Percentiles rank a stretch among this genome's conserved stretches.
These are phyloP conservation scores for Rhododendron vialii DNA, from an alignment of 148 eudicot genomes.

Conservation along the genomic window DNA sequence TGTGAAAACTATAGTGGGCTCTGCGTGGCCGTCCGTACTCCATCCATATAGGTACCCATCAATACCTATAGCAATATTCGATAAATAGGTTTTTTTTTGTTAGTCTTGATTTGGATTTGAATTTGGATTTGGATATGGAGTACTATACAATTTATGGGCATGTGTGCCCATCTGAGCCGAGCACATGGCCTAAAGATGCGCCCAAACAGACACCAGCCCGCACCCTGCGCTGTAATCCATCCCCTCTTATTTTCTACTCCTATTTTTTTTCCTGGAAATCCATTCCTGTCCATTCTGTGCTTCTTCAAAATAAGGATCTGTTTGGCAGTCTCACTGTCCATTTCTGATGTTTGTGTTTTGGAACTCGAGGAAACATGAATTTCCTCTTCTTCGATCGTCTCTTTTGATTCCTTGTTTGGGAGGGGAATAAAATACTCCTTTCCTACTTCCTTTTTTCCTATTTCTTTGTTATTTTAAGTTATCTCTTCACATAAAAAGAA, in stretches of 20 bases:
- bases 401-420: not conserved
- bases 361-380: not conserved
- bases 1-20: too few species aligned
- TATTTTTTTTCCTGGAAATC: not conserved
- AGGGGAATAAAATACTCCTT: not conserved
- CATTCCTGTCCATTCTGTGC: not conserved
- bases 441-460: not conserved
- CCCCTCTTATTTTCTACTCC: not conserved
- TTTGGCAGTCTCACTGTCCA: not conserved
- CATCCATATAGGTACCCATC: too few species aligned
- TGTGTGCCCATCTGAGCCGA: slow-evolving; percentile 15
- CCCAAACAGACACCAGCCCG: slow-evolving; percentile 7
- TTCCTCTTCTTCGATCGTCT: not conserved
- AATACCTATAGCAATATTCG: too few species aligned
- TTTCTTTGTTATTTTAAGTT: too few species aligned
- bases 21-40: too few species aligned
- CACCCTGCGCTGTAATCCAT: slow-evolving; percentile 10
- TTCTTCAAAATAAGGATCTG: not conserved
- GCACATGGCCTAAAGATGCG: slow-evolving; percentile 19
- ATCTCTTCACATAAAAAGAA: too few species aligned
- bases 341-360: not conserved
- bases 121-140: not conserved
- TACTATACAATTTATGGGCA: not conserved
- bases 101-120: not conserved
- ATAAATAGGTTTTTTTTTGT: too few species aligned